Evolutionary conservation across 495 filamentous ascomycete species (phyloP).

Genomic region (Xylaria curta): DNA sequence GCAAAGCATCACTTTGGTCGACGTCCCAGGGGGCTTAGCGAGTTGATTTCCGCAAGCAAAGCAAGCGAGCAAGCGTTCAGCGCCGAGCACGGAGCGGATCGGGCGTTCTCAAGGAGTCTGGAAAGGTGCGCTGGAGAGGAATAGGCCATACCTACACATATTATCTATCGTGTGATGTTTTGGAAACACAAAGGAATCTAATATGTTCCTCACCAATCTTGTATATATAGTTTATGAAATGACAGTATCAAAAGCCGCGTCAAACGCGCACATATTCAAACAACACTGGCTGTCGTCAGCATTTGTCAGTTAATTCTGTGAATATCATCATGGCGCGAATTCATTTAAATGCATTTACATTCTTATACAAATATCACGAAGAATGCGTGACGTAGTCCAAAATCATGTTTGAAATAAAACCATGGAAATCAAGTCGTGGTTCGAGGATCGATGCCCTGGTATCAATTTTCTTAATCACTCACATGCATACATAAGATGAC

Average conservation of each 20-base stretch:
- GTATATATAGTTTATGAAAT: constrained; percentile 38
- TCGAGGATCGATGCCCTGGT: not conserved
- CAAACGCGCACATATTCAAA: constrained; percentile 16
- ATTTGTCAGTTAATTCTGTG: not conserved
- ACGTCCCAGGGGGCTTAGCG: not conserved
- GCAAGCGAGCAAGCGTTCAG: not conserved
- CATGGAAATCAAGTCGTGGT: not conserved
- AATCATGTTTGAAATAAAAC: not conserved
- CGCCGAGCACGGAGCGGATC: constrained; percentile 10
- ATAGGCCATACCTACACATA: constrained; percentile 7
- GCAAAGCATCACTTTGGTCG: constrained; percentile 7
- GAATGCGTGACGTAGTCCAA: too few species aligned
- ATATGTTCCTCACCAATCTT: constrained; percentile 13
- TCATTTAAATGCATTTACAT: too few species aligned
- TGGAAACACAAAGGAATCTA: not conserved
- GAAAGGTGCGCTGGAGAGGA: constrained; percentile 5
- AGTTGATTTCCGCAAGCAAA: constrained; percentile 19
- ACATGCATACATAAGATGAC: not conserved
- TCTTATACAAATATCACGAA: too few species aligned
- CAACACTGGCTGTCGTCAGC: not conserved
- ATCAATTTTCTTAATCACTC: not conserved
- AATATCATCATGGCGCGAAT: too few species aligned
- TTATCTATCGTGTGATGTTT: constrained; percentile 16
- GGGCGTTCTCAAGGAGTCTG: constrained; percentile 21
- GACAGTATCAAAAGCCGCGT: constrained; percentile 26